These are phyloP conservation scores for Colletotrichum navitas DNA, from an alignment of 2,329 filamentous ascomycete genomes.

Conservation along the genomic window DNA sequence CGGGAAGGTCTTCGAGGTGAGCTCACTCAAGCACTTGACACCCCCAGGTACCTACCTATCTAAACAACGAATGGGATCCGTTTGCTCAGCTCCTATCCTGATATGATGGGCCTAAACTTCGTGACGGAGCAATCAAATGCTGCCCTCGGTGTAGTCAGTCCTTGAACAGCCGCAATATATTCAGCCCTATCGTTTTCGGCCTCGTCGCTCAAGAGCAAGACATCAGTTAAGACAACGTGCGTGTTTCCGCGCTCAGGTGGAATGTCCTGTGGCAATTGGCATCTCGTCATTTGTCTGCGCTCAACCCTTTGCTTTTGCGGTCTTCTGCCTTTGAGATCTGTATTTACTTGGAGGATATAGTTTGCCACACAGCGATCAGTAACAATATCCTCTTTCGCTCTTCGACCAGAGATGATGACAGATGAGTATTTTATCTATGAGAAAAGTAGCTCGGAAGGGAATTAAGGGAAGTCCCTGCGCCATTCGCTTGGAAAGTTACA, in stretches of 20 bases:
- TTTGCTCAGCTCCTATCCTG: neutral
- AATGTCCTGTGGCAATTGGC: neutral
- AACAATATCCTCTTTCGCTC: neutral
- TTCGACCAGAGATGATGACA: neutral
- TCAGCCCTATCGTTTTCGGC: neutral
- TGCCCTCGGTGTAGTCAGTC: neutral
- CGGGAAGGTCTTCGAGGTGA: neutral
- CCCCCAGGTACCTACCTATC: no score
- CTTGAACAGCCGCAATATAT: neutral
- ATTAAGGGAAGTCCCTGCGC: no score
- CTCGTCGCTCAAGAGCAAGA: neutral
- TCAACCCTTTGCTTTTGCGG: no score
- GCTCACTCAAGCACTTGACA: conserved; percentile 10
- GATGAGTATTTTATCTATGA: neutral
- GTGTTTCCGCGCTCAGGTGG: neutral
- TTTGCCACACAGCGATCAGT: neutral
- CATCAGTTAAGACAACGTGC: neutral
- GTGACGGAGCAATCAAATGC: no score
- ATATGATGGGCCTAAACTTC: neutral
- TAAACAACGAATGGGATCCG: neutral
- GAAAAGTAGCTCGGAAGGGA: neutral
- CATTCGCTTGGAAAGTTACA: no score
- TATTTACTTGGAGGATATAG: neutral
- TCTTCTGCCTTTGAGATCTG: neutral
- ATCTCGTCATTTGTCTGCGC: neutral